Evolutionary conservation across 192 early-diverging fungal genomes (phyloP).

Genomic region (Physocladia obscura): DNA sequence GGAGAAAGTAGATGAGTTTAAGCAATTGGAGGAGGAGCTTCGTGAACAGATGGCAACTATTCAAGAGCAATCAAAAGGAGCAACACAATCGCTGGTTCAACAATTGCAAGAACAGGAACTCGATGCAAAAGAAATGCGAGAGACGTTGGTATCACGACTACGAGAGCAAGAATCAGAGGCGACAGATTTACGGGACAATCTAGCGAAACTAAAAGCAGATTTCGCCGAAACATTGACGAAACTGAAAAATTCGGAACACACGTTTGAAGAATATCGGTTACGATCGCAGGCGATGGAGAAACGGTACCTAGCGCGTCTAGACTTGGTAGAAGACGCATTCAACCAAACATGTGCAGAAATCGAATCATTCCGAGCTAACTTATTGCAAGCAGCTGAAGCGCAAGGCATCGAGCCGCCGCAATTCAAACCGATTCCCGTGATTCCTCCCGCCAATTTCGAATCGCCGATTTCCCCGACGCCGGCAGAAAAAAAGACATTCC

Average conservation of each 20-base stretch:
- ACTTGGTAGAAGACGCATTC: slow-evolving; percentile 4
- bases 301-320: slow-evolving; percentile 1
- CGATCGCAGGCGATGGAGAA: slow-evolving; percentile 9
- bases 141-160: slow-evolving; percentile 14
- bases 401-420: slow-evolving; percentile 12
- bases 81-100: slow-evolving; percentile 7
- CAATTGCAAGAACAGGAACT: slow-evolving; percentile 27
- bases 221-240: not conserved
- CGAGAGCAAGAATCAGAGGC: slow-evolving; percentile 24
- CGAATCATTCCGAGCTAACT: slow-evolving; percentile 6
- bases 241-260: not conserved
- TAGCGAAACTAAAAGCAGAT: not conserved
- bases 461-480: not conserved
- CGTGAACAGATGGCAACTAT: not conserved
- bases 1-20: not conserved
- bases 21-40: not conserved
- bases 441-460: slow-evolving; percentile 19
- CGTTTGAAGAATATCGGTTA: slow-evolving; percentile 5
- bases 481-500: slow-evolving; percentile 1
- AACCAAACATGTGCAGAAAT: slow-evolving; percentile 11
- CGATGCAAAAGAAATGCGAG: slow-evolving; percentile 32
- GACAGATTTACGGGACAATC: slow-evolving; percentile 3
- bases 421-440: slow-evolving; percentile 5
- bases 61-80: slow-evolving; percentile 14
- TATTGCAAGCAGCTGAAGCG: not conserved